Evolutionary conservation across 2,329 filamentous ascomycete species (phyloP), one percentile per base, ranked within the genome.

Genomic region (Pleoardoris graminearum): DNA sequence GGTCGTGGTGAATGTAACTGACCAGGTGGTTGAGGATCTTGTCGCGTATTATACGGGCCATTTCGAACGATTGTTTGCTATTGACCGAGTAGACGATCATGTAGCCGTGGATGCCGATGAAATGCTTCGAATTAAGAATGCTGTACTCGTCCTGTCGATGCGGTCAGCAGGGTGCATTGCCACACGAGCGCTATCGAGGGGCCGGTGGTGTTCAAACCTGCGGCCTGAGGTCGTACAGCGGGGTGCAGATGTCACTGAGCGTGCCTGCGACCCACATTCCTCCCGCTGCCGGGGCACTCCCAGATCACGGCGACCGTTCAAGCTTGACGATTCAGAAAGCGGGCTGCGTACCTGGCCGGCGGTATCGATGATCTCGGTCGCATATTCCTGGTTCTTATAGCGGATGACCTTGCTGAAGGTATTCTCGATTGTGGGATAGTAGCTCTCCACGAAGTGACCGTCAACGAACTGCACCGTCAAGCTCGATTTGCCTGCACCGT

Each of bases 351-450:
- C 89, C 82, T 96, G 92, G 55, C 94, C 94, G 48, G 94, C 94
- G 23, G 94, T 99, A 73, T 99, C 94, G 73, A 99, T 94, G 68
- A 99, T 97, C 78, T 99, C 94, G 11, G 92, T 96, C 46, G 90
- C 86, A 75, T 87, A 99, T 61, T 97, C 94, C 75, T 97, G 91
- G 45, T 89, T 88, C 76, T 94, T 96, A 75, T 89, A 88, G 66
- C 90, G 89, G 74, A 99, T 96, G 63, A 91, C 87, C 75, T 96
- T 96, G 80, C 89, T 95, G 74, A 99, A 99, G 2, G 93, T 97
- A 75, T 97, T 99, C 76, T 99, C 94, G 69, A 99, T 97, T 35
- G 94, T 99, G 30, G 94, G 94, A 75, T 99, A 99, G 78, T 99
- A 99, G 75, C 90, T 95, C 76, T 99, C 94, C 70, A 99, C 93